Conservation (phyloP, 768 basidiomycete genomes). For the Calocera cornea region DNA sequence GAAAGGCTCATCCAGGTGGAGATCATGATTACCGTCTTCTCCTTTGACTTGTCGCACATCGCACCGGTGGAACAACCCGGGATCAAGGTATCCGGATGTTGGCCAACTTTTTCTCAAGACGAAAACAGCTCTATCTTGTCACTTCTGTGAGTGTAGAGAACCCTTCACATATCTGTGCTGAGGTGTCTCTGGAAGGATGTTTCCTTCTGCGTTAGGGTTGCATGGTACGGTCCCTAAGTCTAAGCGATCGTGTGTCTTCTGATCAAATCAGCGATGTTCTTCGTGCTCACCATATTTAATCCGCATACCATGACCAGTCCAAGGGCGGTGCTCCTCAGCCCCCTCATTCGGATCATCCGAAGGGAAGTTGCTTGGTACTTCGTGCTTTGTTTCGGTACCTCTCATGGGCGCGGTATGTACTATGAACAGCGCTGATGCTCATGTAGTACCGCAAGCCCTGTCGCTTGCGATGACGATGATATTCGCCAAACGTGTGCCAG, state of each 20-base stretch:
- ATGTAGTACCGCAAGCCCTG: neutral
- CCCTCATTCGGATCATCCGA: neutral
- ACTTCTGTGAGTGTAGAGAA: neutral
- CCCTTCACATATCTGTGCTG: neutral
- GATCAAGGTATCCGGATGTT: neutral
- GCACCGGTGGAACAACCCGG: neutral
- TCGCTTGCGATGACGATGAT: too few relatives aligned
- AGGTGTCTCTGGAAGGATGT: neutral
- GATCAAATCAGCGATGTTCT: neutral
- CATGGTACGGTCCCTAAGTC: neutral
- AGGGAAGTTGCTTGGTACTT: neutral
- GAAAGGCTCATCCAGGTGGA: neutral
- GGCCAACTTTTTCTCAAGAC: neutral
- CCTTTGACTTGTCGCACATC: neutral
- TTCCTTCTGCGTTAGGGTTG: neutral
- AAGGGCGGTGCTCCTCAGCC: neutral
- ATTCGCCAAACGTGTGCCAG: too few relatives aligned
- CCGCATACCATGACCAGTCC: neutral
- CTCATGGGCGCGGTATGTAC: neutral
- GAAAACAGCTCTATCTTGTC: neutral
- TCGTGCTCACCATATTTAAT: neutral
- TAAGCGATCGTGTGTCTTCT: neutral
- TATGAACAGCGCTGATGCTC: neutral
- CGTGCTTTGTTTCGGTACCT: neutral
- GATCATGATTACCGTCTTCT: neutral